A percentile compares a stretch with the other conserved stretches of the same genome.
phyloP scores from a whole-genome alignment of 306 rosid species.

The Coriaria nepalensis region DNA sequence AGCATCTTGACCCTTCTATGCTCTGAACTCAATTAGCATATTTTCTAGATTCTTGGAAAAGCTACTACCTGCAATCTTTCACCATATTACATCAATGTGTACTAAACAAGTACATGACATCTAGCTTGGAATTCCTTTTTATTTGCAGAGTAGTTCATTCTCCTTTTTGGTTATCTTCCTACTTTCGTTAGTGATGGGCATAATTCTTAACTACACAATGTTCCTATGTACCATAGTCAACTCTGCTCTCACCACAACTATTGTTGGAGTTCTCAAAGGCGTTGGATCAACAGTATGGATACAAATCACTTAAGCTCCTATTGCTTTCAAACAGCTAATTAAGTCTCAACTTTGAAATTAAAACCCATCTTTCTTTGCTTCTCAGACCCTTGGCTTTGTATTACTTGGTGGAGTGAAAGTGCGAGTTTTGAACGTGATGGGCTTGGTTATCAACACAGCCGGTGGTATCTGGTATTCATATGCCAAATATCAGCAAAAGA shows the following conservation, averaged over 20 bases:
- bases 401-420: conserved; percentile 78
- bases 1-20: conserved; percentile 15
- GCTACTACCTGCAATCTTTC: background rate
- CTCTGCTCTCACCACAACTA: conserved; percentile 89
- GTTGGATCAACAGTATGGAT: conserved; percentile 85
- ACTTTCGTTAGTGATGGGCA: conserved; percentile 83
- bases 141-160: conserved; percentile 65
- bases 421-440: conserved; percentile 68
- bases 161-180: conserved; percentile 60
- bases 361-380: conserved; percentile 9
- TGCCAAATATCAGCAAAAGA: conserved; percentile 77
- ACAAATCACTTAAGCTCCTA: conserved; percentile 6
- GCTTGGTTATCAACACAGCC: conserved; percentile 79
- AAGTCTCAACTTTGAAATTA: background rate
- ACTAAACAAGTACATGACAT: background rate
- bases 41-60: background rate
- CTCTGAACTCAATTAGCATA: background rate
- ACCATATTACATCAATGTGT: background rate
- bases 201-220: conserved; percentile 94
- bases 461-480: conserved; percentile 93
- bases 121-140: conserved; percentile 4
- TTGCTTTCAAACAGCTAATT: background rate
- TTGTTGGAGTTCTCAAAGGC: conserved; percentile 95
- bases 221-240: conserved; percentile 90
- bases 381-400: conserved; percentile 80